Evolutionary conservation across 2,329 filamentous ascomycete genomes (phyloP).

Genomic region (Aspergillus fumigatiaffinis): DNA sequence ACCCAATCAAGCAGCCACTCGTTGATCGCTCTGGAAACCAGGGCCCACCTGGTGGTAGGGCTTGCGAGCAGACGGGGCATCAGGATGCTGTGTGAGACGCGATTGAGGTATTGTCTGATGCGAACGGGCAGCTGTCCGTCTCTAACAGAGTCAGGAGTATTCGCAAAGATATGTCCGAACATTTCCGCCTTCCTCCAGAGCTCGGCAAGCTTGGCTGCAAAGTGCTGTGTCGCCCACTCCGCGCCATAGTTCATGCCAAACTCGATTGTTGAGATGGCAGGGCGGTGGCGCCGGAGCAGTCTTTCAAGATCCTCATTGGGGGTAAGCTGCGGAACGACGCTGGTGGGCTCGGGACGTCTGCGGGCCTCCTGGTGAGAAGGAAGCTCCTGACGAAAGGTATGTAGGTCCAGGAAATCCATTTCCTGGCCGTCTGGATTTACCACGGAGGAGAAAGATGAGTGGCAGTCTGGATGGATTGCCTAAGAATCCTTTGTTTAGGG

Average conservation of each 20-base stretch:
- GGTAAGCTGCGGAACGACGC: not conserved
- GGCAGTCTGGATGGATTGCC: not conserved
- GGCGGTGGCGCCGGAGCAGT: not conserved
- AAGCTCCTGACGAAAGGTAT: not conserved
- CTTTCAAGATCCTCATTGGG: not conserved
- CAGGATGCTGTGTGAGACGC: constrained; percentile 7
- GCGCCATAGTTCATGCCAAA: not conserved
- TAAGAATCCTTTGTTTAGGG: not conserved
- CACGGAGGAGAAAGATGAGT: not conserved
- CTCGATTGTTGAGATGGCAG: not conserved
- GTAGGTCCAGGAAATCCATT: not conserved
- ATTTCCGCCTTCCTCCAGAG: constrained; percentile 15
- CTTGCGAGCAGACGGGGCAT: constrained; percentile 21
- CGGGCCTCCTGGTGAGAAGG: not conserved
- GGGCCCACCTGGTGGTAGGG: constrained; percentile 16
- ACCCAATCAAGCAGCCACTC: constrained; percentile 21
- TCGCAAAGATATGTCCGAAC: constrained; percentile 16
- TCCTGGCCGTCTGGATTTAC: not conserved
- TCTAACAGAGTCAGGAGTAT: constrained; percentile 10
- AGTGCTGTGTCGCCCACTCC: not conserved
- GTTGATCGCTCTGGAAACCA: constrained; percentile 28
- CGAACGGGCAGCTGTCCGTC: constrained; percentile 13
- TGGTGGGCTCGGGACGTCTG: not conserved
- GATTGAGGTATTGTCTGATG: constrained; percentile 19
- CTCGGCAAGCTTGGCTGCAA: not conserved